These are phyloP conservation scores for Reutealis trisperma DNA, from an alignment of 345 rosid genomes.

Conservation along the genomic window DNA sequence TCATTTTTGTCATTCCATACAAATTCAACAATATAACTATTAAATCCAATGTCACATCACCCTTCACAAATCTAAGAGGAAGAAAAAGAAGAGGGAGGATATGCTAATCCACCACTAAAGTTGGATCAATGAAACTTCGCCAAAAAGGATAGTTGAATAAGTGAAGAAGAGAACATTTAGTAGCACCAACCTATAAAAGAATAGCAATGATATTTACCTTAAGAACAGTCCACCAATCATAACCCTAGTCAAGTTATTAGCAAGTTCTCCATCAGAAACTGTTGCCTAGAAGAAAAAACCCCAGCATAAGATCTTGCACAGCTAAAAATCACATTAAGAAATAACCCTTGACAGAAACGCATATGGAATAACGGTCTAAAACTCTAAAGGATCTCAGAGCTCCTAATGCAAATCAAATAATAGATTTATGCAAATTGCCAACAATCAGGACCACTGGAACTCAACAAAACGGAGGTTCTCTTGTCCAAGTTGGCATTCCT, in stretches of 20 bases:
- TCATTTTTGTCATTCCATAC: constrained; percentile 4
- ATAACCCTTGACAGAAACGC: not conserved
- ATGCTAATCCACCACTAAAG: constrained; percentile 13
- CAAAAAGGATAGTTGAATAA: not conserved
- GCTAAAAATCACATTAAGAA: not conserved
- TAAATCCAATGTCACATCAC: not conserved
- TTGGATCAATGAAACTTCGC: not conserved
- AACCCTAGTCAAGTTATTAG: constrained; percentile 74
- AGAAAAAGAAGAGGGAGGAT: not conserved
- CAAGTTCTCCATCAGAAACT: constrained; percentile 82
- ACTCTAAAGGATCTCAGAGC: constrained; percentile 6
- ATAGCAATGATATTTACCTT: constrained; percentile 49
- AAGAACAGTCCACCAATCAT: constrained; percentile 79
- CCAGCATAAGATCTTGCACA: constrained; percentile 21
- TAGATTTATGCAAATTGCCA: not conserved
- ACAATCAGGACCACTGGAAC: not conserved
- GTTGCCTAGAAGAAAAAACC: constrained; percentile 63
- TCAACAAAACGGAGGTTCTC: not conserved
- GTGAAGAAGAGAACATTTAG: not conserved
- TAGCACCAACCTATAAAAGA: not conserved
- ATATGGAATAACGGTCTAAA: not conserved
- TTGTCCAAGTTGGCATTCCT: not conserved
- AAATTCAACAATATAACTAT: not conserved
- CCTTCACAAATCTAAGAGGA: not conserved
- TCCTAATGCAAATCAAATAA: constrained; percentile 6